These are phyloP conservation scores for Vaccinium myrtillus DNA, from an alignment of 148 eudicot species.

Conservation along the genomic window DNA sequence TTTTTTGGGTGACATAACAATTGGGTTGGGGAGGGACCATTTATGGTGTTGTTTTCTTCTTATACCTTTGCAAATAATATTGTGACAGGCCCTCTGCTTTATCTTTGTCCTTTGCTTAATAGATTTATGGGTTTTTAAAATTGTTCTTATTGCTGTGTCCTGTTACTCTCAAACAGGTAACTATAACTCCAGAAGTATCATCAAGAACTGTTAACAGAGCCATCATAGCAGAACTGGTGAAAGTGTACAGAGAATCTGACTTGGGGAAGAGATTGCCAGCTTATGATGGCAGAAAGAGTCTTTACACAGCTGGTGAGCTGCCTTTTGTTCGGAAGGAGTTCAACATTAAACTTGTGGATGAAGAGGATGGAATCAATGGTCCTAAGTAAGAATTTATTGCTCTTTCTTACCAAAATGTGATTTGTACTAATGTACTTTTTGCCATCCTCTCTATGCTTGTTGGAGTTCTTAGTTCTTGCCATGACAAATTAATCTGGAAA, in stretches of 20 bases:
- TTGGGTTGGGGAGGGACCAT: slow-evolving; percentile 29
- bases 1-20: slow-evolving; percentile 1
- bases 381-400: slow-evolving; percentile 48
- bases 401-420: background rate
- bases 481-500: background rate
- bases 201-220: slow-evolving; percentile 60
- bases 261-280: slow-evolving; percentile 74
- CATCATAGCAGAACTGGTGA: slow-evolving; percentile 61
- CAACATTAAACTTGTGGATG: slow-evolving; percentile 50
- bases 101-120: slow-evolving; percentile 28
- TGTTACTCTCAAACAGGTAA: slow-evolving; percentile 42
- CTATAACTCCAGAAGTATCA: slow-evolving; percentile 63
- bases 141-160: slow-evolving; percentile 35
- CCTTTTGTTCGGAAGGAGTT: slow-evolving; percentile 68
- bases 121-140: slow-evolving; percentile 25
- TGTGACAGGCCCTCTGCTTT: slow-evolving; percentile 23
- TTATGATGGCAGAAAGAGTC: slow-evolving; percentile 71
- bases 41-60: slow-evolving; percentile 22
- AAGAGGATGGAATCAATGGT: slow-evolving; percentile 48
- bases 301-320: slow-evolving; percentile 73
- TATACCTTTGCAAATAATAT: slow-evolving; percentile 20
- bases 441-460: background rate
- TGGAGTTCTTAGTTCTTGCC: background rate
- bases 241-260: slow-evolving; percentile 61
- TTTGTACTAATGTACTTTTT: background rate